Conservation (phyloP, 2,329 filamentous ascomycete species). For the Penicillium oxalicum region DNA sequence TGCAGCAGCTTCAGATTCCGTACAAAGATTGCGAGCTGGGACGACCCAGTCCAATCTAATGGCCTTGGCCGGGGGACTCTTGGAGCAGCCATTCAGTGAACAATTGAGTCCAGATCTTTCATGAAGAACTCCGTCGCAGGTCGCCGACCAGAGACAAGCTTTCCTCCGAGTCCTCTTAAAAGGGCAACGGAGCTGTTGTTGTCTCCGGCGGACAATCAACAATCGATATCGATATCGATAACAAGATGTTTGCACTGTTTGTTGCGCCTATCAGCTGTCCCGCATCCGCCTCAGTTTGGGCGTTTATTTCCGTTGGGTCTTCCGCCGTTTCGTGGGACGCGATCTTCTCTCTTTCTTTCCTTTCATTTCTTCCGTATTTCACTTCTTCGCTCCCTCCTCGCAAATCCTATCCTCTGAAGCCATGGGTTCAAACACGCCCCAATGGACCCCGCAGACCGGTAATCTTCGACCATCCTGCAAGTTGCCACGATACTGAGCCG, state of each 20-base stretch:
- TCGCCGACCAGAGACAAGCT: no score
- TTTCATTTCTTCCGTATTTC: not conserved
- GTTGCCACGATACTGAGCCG: not conserved
- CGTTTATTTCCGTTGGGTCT: slow-evolving; percentile 5
- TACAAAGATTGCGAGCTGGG: slow-evolving; percentile 62
- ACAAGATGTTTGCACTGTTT: slow-evolving; percentile 23
- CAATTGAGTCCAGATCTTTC: slow-evolving; percentile 1
- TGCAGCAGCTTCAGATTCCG: slow-evolving; percentile 79
- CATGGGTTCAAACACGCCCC: slow-evolving; percentile 29
- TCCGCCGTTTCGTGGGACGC: slow-evolving; percentile 3
- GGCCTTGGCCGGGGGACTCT: slow-evolving; percentile 27
- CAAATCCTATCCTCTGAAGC: not conserved
- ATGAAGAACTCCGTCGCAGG: no score
- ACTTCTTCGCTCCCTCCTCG: slow-evolving; percentile 1
- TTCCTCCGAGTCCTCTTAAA: no score
- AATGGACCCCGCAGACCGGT: slow-evolving; percentile 36
- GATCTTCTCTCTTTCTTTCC: not conserved
- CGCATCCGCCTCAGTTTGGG: not conserved
- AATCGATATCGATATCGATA: slow-evolving; percentile 23
- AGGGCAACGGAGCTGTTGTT: not conserved
- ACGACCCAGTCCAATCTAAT: slow-evolving; percentile 39
- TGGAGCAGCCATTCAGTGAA: slow-evolving; percentile 28
- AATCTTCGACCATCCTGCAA: slow-evolving; percentile 3
- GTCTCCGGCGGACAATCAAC: slow-evolving; percentile 18
- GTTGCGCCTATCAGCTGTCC: slow-evolving; percentile 8